Base-by-base conservation (phyloP, 352 stramenopile genomes). In the Phytopythium cucurbitacearum region DNA sequence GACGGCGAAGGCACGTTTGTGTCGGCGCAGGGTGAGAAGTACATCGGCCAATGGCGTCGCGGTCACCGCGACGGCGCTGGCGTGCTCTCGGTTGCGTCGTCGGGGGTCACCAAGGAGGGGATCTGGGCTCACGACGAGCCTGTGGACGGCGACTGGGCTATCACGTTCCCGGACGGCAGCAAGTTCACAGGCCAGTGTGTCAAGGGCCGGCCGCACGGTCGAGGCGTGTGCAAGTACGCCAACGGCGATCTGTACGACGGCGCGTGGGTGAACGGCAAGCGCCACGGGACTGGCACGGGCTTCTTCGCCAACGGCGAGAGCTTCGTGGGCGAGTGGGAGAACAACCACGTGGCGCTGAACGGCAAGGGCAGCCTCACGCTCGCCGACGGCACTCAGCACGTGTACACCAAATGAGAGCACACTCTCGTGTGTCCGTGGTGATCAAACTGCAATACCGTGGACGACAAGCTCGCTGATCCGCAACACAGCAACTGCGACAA, bases 161-260 rank as follows among this genome's bases (percentile, higher is more conserved):
- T 91, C 51, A 62, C 64, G n/a, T 91, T 91, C 48, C 69, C 81
- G 13, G 78, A 87, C 39, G 65, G 75, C 34, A 89, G 78, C 58
- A 87, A 88, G 53, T 91, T 89, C 60, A 89, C 71, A 9, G 81
- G 81, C 9, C 53, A 76, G 37, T 91, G 81, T 33, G 60, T 89
- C 13, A 73, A 71, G 7, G 69, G 75, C n/a, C 68, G 75, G 28
- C 78, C 81, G 10, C 77, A 92, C 36, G 79, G 85, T 7, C 77
- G 62, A 13, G 85, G 85, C 3, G 70, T 90, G 38, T 85, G 89
- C 56, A 89, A 89, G 44, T 94, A 92, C 42, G 78, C 82, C 40
- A 88, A 87, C 39, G 85, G 87, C 3, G 87, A 95, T 45, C 42
- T 89, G 43, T 96, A 95, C 60, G 80, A 88, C 32, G 87, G 87